Conservation (phyloP, 768 basidiomycete genomes). For the Lactarius psammicola region DNA sequence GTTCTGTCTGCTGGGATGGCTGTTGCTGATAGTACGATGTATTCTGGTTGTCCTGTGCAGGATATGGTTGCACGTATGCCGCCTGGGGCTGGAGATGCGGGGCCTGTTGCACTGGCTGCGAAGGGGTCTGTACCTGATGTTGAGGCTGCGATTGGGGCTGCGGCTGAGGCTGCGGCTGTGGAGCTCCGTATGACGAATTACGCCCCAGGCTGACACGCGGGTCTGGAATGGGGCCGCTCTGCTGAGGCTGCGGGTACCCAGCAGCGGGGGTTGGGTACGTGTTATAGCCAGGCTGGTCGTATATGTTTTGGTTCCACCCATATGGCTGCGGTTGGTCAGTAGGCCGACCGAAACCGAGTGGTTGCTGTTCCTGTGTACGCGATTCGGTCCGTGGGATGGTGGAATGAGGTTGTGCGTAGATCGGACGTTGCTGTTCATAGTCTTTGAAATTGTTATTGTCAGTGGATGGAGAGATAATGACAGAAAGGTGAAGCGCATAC, state of each 20-base stretch:
- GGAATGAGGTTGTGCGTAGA: constrained; percentile 31
- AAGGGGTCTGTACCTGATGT: constrained; percentile 34
- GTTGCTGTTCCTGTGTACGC: constrained; percentile 31
- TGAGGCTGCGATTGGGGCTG: constrained; percentile 34
- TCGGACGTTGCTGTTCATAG: constrained; percentile 49
- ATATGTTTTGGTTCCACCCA: constrained; percentile 50
- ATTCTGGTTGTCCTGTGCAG: constrained; percentile 27
- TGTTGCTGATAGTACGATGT: constrained; percentile 28
- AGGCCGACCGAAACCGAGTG: constrained; percentile 33
- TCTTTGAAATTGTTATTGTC: constrained; percentile 37
- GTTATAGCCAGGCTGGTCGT: constrained; percentile 46
- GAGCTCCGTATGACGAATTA: constrained; percentile 8
- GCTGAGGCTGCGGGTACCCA: constrained; percentile 34
- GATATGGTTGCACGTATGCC: constrained; percentile 31
- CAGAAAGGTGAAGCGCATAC: constrained; percentile 39
- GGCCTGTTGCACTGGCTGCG: constrained; percentile 30
- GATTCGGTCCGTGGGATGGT: constrained; percentile 37
- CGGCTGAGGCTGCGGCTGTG: constrained; percentile 31
- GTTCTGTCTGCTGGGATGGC: constrained; percentile 23
- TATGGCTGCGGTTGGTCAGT: constrained; percentile 42
- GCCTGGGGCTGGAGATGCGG: constrained; percentile 34
- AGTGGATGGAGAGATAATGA: constrained; percentile 16
- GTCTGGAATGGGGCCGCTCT: constrained; percentile 29
- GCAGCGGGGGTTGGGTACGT: constrained; percentile 38
- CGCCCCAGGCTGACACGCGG: constrained; percentile 4